Percentiles rank a stretch among this genome's conserved stretches.
These are phyloP conservation scores for Creolimax fragrantissima DNA, from an alignment of 78 protist species.

Conservation along the genomic window DNA sequence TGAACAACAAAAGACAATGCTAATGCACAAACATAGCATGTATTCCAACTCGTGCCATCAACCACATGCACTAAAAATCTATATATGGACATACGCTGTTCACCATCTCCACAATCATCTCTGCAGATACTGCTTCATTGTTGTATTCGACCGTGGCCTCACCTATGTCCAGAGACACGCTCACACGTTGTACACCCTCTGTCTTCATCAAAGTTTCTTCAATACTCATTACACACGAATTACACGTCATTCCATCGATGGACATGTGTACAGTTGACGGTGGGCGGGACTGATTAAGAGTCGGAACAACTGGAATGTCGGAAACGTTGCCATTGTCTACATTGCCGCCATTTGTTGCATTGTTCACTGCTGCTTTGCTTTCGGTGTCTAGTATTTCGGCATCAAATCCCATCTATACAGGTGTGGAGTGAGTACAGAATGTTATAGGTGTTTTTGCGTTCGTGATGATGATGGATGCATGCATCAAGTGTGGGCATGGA, in stretches of 20 bases:
- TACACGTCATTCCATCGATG: slow-evolving; percentile 1
- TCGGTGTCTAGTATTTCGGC: background rate
- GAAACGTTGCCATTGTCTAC: no score
- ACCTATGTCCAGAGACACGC: background rate
- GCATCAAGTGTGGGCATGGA: background rate
- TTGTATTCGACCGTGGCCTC: background rate
- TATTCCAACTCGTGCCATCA: no score
- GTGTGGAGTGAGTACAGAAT: background rate
- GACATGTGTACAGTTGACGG: background rate
- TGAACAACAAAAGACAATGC: no score
- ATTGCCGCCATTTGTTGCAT: no score
- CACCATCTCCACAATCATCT: background rate
- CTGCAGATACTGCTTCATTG: background rate
- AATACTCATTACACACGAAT: background rate
- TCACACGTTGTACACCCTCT: background rate
- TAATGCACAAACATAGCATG: no score
- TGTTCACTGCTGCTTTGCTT: no score
- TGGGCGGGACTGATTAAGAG: background rate
- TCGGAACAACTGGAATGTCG: no score
- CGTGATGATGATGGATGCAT: background rate
- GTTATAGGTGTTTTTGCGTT: background rate
- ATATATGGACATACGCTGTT: background rate
- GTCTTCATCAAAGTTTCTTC: background rate
- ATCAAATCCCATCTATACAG: background rate
- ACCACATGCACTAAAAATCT: no score